These are phyloP conservation scores for Saturnispora halmiae DNA, from an alignment of 805 yeast genomes.

Conservation along the genomic window DNA sequence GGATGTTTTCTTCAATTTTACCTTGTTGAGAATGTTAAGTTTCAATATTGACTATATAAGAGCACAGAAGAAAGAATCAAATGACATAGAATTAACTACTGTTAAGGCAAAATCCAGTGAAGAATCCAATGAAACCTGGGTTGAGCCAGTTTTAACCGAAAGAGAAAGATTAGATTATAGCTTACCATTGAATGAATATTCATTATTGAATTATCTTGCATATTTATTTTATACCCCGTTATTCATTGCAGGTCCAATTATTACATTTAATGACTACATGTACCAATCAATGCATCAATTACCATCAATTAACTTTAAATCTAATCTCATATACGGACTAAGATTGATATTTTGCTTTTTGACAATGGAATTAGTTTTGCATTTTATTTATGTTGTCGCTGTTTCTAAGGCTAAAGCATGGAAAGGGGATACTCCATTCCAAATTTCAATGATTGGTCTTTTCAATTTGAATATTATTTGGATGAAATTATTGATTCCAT, in stretches of 20 bases:
- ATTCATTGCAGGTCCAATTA: slow-evolving; percentile 89
- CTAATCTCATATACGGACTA: slow-evolving; percentile 52
- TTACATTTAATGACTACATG: slow-evolving; percentile 85
- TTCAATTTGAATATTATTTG: slow-evolving; percentile 87
- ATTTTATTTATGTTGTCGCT: slow-evolving; percentile 87
- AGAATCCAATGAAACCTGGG: slow-evolving; percentile 7
- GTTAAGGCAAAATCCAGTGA: slow-evolving; percentile 15
- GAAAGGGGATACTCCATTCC: slow-evolving; percentile 83
- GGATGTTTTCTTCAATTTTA: slow-evolving; percentile 94
- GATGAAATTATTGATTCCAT: slow-evolving; percentile 87
- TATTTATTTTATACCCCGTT: slow-evolving; percentile 81
- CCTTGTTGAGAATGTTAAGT: slow-evolving; percentile 74
- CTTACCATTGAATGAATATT: slow-evolving; percentile 52
- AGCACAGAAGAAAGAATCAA: slow-evolving; percentile 20
- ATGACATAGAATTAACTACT: slow-evolving; percentile 7
- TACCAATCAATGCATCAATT: slow-evolving; percentile 58
- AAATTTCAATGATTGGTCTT: slow-evolving; percentile 88
- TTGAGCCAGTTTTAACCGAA: slow-evolving; percentile 36
- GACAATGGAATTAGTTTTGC: slow-evolving; percentile 84
- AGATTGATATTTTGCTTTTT: slow-evolving; percentile 66
- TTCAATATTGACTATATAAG: slow-evolving; percentile 69
- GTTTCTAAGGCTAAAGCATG: slow-evolving; percentile 85
- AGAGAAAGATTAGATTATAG: slow-evolving; percentile 58
- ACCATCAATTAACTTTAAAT: slow-evolving; percentile 46
- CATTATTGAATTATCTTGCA: slow-evolving; percentile 56